Evolutionary conservation across 1,139 yeast species (phyloP).

Genomic region (Geotrichum europaeum): DNA sequence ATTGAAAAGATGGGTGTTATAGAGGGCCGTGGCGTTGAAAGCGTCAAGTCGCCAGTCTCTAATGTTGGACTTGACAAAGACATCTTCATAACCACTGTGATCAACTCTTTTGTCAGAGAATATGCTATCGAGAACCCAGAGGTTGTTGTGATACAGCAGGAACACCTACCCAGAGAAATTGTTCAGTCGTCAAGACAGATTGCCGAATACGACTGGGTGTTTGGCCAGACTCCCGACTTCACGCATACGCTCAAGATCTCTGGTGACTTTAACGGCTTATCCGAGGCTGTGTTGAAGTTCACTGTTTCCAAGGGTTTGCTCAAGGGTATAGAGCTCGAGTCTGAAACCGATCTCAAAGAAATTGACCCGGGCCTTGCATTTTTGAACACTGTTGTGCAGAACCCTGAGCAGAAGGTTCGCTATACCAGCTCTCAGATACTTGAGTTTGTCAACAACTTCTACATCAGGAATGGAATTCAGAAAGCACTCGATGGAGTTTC

Average conservation of each 20-base stretch:
- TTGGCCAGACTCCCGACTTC: slow-evolving; percentile 66
- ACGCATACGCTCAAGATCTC: slow-evolving; percentile 38
- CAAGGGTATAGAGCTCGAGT: slow-evolving; percentile 5
- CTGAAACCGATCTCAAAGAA: slow-evolving; percentile 2
- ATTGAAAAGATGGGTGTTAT: slow-evolving; percentile 42
- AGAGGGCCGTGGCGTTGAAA: slow-evolving; percentile 59
- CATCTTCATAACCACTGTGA: slow-evolving; percentile 46
- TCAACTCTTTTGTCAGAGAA: slow-evolving; percentile 40
- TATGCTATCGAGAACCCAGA: slow-evolving; percentile 27
- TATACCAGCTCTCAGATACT: slow-evolving; percentile 1
- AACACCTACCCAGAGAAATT: slow-evolving; percentile 45
- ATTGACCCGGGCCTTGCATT: slow-evolving; percentile 9
- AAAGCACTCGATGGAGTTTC: slow-evolving; percentile 5
- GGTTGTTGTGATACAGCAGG: slow-evolving; percentile 18
- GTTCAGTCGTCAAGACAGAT: slow-evolving; percentile 41
- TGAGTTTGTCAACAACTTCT: slow-evolving; percentile 1
- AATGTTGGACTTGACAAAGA: slow-evolving; percentile 49
- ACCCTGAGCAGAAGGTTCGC: slow-evolving; percentile 1
- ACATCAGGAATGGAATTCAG: not conserved
- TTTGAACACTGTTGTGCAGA: not conserved
- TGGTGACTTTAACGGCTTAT: slow-evolving; percentile 20
- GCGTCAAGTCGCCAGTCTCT: slow-evolving; percentile 71
- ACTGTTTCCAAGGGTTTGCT: slow-evolving; percentile 12
- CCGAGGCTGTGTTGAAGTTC: slow-evolving; percentile 9
- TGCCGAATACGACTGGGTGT: slow-evolving; percentile 63